Evolutionary conservation across 1,284 basidiomycete species (phyloP).

Genomic region (Phaffia rhodozyma): DNA sequence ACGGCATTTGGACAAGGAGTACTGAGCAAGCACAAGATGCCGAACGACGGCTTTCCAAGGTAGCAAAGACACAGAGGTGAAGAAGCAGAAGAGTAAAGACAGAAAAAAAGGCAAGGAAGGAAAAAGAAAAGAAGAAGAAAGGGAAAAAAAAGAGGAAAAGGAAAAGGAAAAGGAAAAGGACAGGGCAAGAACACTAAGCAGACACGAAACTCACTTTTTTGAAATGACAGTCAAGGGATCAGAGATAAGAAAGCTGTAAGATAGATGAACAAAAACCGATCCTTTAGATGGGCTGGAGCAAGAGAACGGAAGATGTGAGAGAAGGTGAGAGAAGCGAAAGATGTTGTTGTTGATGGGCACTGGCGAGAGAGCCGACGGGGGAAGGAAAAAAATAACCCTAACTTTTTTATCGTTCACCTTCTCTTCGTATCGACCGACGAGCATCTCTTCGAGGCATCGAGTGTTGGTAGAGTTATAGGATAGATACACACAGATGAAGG

Average conservation of each 20-base stretch:
- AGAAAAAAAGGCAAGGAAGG: no score
- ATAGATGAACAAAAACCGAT: no score
- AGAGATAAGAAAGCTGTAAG: neutral
- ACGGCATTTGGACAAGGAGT: no score
- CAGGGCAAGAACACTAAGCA: neutral
- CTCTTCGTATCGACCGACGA: neutral
- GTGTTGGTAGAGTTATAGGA: no score
- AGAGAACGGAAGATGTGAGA: neutral
- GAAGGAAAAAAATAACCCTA: neutral
- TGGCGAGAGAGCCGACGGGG: no score
- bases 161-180: neutral
- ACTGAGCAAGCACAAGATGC: no score
- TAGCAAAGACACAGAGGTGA: neutral
- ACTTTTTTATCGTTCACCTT: neutral
- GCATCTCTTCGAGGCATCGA: no score
- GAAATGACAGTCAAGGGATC: neutral
- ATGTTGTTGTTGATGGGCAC: neutral
- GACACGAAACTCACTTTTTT: neutral
- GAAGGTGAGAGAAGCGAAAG: neutral
- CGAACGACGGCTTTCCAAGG: no score
- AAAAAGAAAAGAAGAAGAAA: neutral
- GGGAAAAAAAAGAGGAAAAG: neutral
- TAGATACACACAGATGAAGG: constrained; percentile 27
- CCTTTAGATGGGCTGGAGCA: no score
- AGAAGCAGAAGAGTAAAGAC: neutral